Conservation (phyloP, 2,329 filamentous ascomycete genomes). For the Sporothrix mexicana region DNA sequence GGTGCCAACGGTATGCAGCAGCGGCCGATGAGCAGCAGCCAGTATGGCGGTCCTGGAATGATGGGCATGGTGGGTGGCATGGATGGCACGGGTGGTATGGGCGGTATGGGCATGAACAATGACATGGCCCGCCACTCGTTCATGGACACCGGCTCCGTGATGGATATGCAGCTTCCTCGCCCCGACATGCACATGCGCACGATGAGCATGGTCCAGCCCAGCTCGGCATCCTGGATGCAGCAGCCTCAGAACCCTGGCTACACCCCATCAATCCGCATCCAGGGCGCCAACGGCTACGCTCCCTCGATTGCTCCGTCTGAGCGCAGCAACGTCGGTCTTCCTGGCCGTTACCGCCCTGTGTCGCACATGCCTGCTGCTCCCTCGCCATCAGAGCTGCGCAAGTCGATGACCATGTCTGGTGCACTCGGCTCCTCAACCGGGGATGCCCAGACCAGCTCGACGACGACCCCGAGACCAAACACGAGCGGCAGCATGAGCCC, state of each 20-base stretch:
- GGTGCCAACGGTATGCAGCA: slow-evolving; percentile 41
- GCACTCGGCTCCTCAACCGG: slow-evolving; percentile 40
- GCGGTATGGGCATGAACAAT: slow-evolving; percentile 41
- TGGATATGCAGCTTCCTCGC: slow-evolving; percentile 49
- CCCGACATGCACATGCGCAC: slow-evolving; percentile 64
- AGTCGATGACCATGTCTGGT: slow-evolving; percentile 53
- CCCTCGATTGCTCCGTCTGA: slow-evolving; percentile 95
- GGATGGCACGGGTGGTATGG: slow-evolving; percentile 52
- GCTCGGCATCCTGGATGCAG: slow-evolving; percentile 63
- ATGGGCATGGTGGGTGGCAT: slow-evolving; percentile 50
- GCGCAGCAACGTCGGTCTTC: slow-evolving; percentile 89
- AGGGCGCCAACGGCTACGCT: slow-evolving; percentile 68
- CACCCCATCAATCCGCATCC: slow-evolving; percentile 57
- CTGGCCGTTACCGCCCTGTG: slow-evolving; percentile 88
- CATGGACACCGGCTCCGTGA: slow-evolving; percentile 52
- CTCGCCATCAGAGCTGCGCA: slow-evolving; percentile 43
- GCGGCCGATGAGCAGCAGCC: slow-evolving; percentile 35
- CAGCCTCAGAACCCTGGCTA: slow-evolving; percentile 51
- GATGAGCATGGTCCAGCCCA: slow-evolving; percentile 84
- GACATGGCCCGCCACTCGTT: slow-evolving; percentile 52
- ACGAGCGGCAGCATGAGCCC: slow-evolving; percentile 28
- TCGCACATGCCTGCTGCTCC: slow-evolving; percentile 61
- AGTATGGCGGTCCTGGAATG: slow-evolving; percentile 39
- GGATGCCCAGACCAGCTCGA: slow-evolving; percentile 34
- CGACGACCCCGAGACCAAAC: slow-evolving; percentile 14